Conservation (phyloP, 257 asterid species). For the Orobanche coerulescens region DNA sequence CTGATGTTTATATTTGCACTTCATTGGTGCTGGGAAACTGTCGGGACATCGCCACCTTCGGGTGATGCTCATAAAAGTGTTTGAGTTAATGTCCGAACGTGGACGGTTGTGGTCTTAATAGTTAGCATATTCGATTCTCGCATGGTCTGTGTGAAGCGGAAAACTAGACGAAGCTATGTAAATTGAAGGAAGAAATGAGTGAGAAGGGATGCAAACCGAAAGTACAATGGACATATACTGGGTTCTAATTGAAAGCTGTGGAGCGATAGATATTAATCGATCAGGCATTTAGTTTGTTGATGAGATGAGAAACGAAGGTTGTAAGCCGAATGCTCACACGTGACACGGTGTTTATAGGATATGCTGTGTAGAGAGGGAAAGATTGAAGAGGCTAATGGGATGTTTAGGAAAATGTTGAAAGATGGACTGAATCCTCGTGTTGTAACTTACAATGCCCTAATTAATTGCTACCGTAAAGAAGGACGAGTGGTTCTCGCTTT, state of each 20-base stretch:
- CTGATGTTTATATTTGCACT: slow-evolving; percentile 33
- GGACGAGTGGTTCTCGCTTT: slow-evolving; percentile 37
- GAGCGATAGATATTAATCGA: slow-evolving; percentile 26
- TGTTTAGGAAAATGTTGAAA: slow-evolving; percentile 35
- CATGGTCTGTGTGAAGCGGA: slow-evolving; percentile 39
- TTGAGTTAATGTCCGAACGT: slow-evolving; percentile 34
- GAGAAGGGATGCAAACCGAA: slow-evolving; percentile 27
- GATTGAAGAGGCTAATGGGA: slow-evolving; percentile 39
- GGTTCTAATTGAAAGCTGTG: slow-evolving; percentile 36
- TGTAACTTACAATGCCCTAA: slow-evolving; percentile 41
- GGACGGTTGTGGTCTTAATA: slow-evolving; percentile 35
- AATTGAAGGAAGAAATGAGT: slow-evolving; percentile 33
- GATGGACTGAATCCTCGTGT: slow-evolving; percentile 28
- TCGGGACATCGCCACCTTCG: slow-evolving; percentile 31
- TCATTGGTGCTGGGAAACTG: slow-evolving; percentile 39
- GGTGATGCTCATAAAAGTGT: slow-evolving; percentile 35
- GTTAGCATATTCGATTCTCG: slow-evolving; percentile 29
- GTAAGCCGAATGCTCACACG: slow-evolving; percentile 39
- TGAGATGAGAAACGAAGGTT: slow-evolving; percentile 35
- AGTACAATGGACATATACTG: slow-evolving; percentile 33
- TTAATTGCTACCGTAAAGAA: slow-evolving; percentile 38
- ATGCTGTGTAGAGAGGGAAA: slow-evolving; percentile 32
- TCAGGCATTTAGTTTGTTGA: slow-evolving; percentile 28
- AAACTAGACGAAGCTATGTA: slow-evolving; percentile 30
- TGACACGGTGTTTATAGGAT: slow-evolving; percentile 39